Conservation (phyloP, 306 rosid genomes). For the Trichosanthes truncata region DNA sequence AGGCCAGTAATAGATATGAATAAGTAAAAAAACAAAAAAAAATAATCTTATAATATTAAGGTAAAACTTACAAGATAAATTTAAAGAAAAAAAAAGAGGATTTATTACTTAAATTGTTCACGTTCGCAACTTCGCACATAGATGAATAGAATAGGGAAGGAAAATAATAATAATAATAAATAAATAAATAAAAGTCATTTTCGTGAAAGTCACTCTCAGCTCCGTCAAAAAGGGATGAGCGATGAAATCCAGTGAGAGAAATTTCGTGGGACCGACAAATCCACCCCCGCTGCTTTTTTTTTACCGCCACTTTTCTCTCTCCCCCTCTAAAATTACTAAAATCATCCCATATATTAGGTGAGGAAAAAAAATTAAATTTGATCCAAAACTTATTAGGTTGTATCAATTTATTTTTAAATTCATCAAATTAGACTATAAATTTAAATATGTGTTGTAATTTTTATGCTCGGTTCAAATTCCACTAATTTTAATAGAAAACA, state of each 20-base stretch:
- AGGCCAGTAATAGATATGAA: not conserved
- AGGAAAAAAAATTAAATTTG: too few species aligned
- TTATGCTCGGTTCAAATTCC: too few species aligned
- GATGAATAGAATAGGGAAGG: not conserved
- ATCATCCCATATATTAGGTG: too few species aligned
- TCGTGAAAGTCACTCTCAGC: not conserved
- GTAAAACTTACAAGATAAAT: not conserved
- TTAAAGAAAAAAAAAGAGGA: not conserved
- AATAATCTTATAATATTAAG: not conserved
- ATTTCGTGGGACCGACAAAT: slow-evolving; percentile 5
- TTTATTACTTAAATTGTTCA: too few species aligned
- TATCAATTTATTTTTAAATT: too few species aligned
- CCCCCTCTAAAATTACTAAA: not conserved
- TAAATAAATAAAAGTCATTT: not conserved
- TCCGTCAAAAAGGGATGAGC: not conserved
- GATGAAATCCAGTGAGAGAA: not conserved
- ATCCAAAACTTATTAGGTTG: too few species aligned
- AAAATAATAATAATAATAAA: not conserved
- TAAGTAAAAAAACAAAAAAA: too few species aligned
- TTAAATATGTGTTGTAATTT: too few species aligned
- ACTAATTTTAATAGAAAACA: too few species aligned
- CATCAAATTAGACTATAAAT: too few species aligned
- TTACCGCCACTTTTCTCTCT: not conserved
- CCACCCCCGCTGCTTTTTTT: not conserved
- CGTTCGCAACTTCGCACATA: not conserved